A percentile compares a stretch with the other conserved stretches of the same genome.
Evolutionary conservation across 140 eudicot genomes (phyloP).

Genomic region (Oenanthe javanica): DNA sequence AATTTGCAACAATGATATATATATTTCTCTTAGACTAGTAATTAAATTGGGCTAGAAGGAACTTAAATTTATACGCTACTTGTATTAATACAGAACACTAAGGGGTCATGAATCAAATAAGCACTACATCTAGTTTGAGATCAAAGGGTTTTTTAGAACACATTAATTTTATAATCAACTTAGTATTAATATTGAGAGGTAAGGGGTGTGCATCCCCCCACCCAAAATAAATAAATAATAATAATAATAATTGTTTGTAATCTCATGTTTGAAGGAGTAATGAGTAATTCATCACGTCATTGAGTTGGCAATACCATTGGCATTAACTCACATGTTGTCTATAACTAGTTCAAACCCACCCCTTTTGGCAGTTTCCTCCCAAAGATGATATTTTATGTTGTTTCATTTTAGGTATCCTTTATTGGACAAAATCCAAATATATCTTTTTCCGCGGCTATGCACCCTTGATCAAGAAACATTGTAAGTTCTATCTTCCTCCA

Average conservation of each 20-base stretch:
- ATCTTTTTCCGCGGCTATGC: conserved; percentile 61
- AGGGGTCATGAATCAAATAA: too few species aligned
- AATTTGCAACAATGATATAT: background rate
- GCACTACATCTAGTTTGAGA: too few species aligned
- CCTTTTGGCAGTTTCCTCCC: background rate
- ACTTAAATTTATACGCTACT: too few species aligned
- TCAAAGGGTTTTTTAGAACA: too few species aligned
- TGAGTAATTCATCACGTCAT: background rate
- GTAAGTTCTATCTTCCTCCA: conserved; percentile 24
- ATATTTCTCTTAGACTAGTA: background rate
- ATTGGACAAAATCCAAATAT: conserved; percentile 46
- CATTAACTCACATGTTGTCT: background rate
- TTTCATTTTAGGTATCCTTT: conserved; percentile 46
- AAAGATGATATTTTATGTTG: conserved; percentile 2
- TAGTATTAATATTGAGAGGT: background rate
- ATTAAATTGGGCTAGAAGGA: background rate
- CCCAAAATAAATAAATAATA: background rate
- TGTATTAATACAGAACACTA: too few species aligned
- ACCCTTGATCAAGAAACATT: conserved; percentile 32
- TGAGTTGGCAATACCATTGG: background rate
- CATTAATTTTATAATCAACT: too few species aligned
- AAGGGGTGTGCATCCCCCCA: background rate
- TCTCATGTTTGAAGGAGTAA: background rate
- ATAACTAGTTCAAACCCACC: background rate
- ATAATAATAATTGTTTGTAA: background rate